Evolutionary conservation across 192 early-diverging fungal species (phyloP).

Genomic region (Phlyctochytrium arcticum): DNA sequence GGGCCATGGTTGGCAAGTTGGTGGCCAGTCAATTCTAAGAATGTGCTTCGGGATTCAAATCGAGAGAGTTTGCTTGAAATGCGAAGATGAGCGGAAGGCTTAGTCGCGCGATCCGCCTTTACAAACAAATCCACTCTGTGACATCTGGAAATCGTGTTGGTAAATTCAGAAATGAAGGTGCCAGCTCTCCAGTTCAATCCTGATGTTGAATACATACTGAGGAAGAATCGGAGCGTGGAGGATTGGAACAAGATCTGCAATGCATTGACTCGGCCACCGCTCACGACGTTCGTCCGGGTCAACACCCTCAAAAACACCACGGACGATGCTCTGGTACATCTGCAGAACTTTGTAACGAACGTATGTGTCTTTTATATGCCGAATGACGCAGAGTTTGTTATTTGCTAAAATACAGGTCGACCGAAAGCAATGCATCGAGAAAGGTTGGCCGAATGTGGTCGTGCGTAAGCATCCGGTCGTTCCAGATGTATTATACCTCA

Average conservation of each 20-base stretch:
- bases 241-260: neutral
- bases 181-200: too few species aligned
- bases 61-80: too few species aligned
- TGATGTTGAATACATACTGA: neutral
- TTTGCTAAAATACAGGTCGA: neutral
- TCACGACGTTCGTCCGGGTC: slow-evolving; percentile 9
- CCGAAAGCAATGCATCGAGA: slow-evolving; percentile 6
- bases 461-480: slow-evolving; percentile 6
- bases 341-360: neutral
- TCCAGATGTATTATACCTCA: slow-evolving; percentile 7
- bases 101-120: too few species aligned
- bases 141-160: too few species aligned
- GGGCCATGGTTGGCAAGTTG: too few species aligned
- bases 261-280: slow-evolving; percentile 1
- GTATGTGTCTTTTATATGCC: too few species aligned
- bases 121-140: too few species aligned
- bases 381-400: neutral
- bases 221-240: neutral
- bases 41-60: too few species aligned
- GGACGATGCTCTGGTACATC: neutral
- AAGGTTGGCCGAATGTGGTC: neutral
- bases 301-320: slow-evolving; percentile 2
- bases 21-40: too few species aligned
- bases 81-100: too few species aligned
- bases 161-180: too few species aligned